Conservation (phyloP, 176 grass and related monocot genomes). For the Cymbopogon citratus region DNA sequence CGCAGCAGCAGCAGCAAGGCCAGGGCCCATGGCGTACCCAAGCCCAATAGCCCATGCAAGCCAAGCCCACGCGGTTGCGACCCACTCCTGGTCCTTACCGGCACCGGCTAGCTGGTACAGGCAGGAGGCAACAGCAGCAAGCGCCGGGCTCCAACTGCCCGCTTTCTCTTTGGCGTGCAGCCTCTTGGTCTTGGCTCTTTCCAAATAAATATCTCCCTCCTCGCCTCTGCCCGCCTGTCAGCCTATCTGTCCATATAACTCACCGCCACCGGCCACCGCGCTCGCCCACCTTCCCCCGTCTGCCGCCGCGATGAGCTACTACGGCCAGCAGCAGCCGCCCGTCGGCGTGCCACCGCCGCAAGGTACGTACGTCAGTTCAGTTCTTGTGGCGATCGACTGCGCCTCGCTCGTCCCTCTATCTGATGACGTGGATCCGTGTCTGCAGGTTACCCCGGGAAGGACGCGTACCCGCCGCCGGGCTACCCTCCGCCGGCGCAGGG, state of each 20-base stretch:
- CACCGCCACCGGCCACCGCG: neutral
- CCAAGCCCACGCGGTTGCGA: neutral
- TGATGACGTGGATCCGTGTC: no score
- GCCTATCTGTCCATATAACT: neutral
- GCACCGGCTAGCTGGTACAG: no score
- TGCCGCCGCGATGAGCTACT: slow-evolving; percentile 57
- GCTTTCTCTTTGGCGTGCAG: neutral
- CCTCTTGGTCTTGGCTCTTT: no score
- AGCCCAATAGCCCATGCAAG: no score
- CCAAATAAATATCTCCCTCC: neutral
- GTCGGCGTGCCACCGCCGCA: slow-evolving; percentile 68
- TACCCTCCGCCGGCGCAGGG: slow-evolving; percentile 48
- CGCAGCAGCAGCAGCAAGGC: neutral
- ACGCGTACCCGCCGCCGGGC: slow-evolving; percentile 47
- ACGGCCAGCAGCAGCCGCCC: slow-evolving; percentile 52
- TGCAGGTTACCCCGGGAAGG: slow-evolving; percentile 56
- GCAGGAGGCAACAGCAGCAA: no score
- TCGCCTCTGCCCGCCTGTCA: neutral
- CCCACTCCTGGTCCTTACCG: neutral
- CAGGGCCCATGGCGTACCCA: neutral
- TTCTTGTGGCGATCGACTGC: no score
- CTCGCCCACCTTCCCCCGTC: neutral
- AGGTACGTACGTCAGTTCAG: slow-evolving; percentile 1
- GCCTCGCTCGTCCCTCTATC: neutral
- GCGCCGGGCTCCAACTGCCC: no score